A percentile compares a stretch with the other conserved stretches of the same genome.
These are phyloP conservation scores for Vitis hybrid DNA, from an alignment of 177 flowering plant genomes.

Conservation along the genomic window DNA sequence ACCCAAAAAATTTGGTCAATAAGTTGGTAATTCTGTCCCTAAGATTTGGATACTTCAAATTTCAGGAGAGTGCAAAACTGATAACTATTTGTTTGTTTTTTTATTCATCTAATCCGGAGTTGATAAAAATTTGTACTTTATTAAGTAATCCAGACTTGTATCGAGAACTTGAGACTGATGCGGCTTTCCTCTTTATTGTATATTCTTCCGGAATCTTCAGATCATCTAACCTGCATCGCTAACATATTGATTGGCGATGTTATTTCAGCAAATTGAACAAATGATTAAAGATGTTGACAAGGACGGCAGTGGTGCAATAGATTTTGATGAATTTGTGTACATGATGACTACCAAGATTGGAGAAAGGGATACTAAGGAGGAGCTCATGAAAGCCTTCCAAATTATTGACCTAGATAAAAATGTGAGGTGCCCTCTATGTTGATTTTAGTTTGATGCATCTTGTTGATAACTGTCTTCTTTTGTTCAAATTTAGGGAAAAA, in stretches of 20 bases:
- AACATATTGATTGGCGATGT: neutral
- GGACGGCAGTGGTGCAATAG: slow-evolving; percentile 98
- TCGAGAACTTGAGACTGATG: too few relatives aligned
- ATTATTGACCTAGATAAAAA: slow-evolving; percentile 86
- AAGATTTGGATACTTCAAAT: too few relatives aligned
- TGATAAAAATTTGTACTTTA: too few relatives aligned
- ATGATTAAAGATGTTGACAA: slow-evolving; percentile 99
- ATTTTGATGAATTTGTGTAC: slow-evolving; percentile 87
- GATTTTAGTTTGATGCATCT: neutral
- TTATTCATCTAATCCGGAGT: too few relatives aligned
- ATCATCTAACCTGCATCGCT: neutral
- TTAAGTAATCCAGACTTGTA: too few relatives aligned
- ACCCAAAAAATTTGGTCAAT: too few relatives aligned
- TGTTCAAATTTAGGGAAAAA: slow-evolving; percentile 63
- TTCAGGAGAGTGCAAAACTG: too few relatives aligned
- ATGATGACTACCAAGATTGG: slow-evolving; percentile 99
- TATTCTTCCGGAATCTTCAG: too few relatives aligned
- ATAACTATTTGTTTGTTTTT: too few relatives aligned
- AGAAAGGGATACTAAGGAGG: slow-evolving; percentile 94
- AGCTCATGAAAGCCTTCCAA: slow-evolving; percentile 84
- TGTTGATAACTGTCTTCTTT: slow-evolving; percentile 8
- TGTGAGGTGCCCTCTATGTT: slow-evolving; percentile 36
- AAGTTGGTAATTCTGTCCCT: too few relatives aligned
- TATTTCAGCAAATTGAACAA: slow-evolving; percentile 81
- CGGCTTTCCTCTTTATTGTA: too few relatives aligned